Evolutionary conservation across 805 yeast genomes (phyloP), one percentile per base, ranked within the genome.

Genomic region (Wickerhamiella brachini): DNA sequence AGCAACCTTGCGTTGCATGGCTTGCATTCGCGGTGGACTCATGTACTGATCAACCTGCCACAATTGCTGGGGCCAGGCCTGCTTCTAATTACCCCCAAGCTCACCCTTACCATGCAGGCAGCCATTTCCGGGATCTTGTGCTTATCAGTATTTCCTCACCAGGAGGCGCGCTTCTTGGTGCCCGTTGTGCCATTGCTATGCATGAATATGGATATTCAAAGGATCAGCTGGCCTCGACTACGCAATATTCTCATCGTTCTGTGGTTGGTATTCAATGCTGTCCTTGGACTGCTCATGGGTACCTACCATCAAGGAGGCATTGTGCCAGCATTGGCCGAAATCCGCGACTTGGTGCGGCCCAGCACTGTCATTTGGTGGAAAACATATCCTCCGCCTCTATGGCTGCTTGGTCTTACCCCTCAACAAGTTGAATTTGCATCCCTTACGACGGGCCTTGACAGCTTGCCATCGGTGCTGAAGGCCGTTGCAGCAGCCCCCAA

Each of bases 361-460:
- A 50, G 64, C 2, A 66, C 73, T 0, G 68, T 78, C 0, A 61
- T 90, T 5, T 90, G 95, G 87, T 90, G 97, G 97, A 80, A 87
- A 64, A 87, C 96, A 0, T 93, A 90, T 59, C 77, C 86, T 3
- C 97, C 97, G 0, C 97, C 98, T 2, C 76, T 86, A 4, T 93
- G 95, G 95, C 64, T 90, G 51, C 68, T 83, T 58, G 74, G 72
- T 5, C 54, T 57, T 22, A 61, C 58, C 8, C 46, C 53, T 13
- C 58, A 53, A 10, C 53, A 61, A 1, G 64, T 65, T 1, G 51
- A 52, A 12, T 54, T 59, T 45, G 49, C 55, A 9, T 61, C 61
- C 45, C 63, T 60, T 2, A 37, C 20, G 20, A 13, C 17, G 20
- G 20, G 13, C 3, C 23, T 23, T 5, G 51, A 34, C 10, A 48